Percentiles rank a stretch among this genome's conserved stretches.
These are phyloP conservation scores for Arctium lappa DNA, from an alignment of 129 eudicot genomes.

Conservation along the genomic window DNA sequence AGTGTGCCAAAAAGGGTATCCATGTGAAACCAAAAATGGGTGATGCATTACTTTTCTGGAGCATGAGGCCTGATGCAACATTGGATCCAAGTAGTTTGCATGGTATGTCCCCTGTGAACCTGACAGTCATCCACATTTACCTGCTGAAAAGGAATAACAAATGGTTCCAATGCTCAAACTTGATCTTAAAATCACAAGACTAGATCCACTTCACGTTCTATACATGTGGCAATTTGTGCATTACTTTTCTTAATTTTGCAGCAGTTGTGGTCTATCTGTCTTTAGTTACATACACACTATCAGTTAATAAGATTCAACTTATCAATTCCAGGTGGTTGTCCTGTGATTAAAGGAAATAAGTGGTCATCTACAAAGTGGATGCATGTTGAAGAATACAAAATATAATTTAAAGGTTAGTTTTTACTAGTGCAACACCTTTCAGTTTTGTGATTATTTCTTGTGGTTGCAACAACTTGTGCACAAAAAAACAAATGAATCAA, in stretches of 20 bases:
- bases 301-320: background rate
- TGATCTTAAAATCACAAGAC: background rate
- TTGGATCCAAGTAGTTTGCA: slow-evolving; percentile 93
- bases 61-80: slow-evolving; percentile 98
- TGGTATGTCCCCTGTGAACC: slow-evolving; percentile 38
- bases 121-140: background rate
- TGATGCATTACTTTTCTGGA: slow-evolving; percentile 96
- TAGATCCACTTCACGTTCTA: background rate
- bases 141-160: background rate
- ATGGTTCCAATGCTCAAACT: background rate
- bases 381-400: slow-evolving; percentile 84
- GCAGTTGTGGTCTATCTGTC: background rate
- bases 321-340: slow-evolving; percentile 76
- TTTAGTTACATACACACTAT: background rate
- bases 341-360: slow-evolving; percentile 92
- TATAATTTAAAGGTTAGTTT: slow-evolving; percentile 37
- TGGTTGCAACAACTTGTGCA: background rate
- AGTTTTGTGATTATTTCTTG: slow-evolving; percentile 9
- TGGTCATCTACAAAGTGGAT: slow-evolving; percentile 98
- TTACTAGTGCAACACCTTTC: slow-evolving; percentile 1
- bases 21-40: slow-evolving; percentile 90
- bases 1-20: slow-evolving; percentile 87
- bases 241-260: background rate
- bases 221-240: background rate
- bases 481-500: background rate